These are phyloP conservation scores for Amylostereum areolatum DNA, from an alignment of 1,284 basidiomycete species.

Conservation along the genomic window DNA sequence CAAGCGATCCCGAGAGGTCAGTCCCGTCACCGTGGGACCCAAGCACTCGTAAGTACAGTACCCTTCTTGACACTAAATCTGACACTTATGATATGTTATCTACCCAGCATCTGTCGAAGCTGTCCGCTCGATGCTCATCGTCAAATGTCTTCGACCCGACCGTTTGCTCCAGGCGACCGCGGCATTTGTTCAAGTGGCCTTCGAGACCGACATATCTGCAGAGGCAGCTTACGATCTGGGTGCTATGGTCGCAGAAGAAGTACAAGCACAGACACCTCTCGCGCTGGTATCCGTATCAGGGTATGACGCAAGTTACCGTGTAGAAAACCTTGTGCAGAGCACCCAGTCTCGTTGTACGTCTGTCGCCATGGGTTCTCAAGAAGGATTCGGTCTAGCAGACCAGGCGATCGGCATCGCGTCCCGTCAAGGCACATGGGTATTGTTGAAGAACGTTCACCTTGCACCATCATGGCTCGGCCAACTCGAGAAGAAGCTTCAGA, in stretches of 20 bases:
- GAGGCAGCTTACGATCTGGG: slow-evolving; percentile 72
- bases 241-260: slow-evolving; percentile 72
- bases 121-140: slow-evolving; percentile 69
- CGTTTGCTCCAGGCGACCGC: slow-evolving; percentile 79
- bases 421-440: slow-evolving; percentile 88
- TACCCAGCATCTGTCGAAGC: slow-evolving; percentile 61
- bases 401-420: slow-evolving; percentile 90
- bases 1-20: slow-evolving; percentile 62
- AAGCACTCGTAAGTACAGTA: slow-evolving; percentile 52
- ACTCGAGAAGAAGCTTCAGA: slow-evolving; percentile 94
- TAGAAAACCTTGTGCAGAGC: slow-evolving; percentile 83
- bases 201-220: slow-evolving; percentile 73
- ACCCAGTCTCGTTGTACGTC: slow-evolving; percentile 73
- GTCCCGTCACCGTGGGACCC: slow-evolving; percentile 79
- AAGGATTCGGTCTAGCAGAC: slow-evolving; percentile 92
- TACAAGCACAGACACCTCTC: slow-evolving; percentile 78
- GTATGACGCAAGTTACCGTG: slow-evolving; percentile 94
- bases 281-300: slow-evolving; percentile 89
- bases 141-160: slow-evolving; percentile 90
- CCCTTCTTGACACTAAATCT: background rate
- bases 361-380: slow-evolving; percentile 97
- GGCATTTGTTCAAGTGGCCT: slow-evolving; percentile 68
- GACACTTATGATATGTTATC: slow-evolving; percentile 9
- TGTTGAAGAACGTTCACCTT: slow-evolving; percentile 94
- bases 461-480: slow-evolving; percentile 93